Base-by-base conservation (phyloP, 164 flowering plant species). In the Umbellularia californica region DNA sequence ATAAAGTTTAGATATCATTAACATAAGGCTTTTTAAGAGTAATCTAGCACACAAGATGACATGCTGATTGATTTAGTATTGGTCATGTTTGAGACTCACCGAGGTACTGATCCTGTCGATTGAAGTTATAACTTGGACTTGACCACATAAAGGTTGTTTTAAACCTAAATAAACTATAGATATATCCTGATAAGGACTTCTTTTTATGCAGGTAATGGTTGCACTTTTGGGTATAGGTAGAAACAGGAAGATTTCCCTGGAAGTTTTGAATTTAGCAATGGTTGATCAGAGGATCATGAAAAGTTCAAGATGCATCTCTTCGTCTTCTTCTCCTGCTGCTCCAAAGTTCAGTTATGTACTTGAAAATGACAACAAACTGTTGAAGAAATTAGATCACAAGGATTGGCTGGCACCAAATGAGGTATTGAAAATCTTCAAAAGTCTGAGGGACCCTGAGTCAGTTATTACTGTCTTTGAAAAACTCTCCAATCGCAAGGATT, bases 321-420 rank as follows among this genome's bases (percentile, higher is more conserved):
- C 27, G 5, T 17, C 68, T 35, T 22, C 81, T 15, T 51, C 65
- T 25, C 68, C 72, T 51, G 60, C 69, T n/a, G 50, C 71, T 17
- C 69, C 71, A 11, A 69, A 41, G 41, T 28, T n/a, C 17, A n/a
- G 52, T 41, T 68, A 68, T 22, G 22, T 3, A 28, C 51, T 58
- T 1, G 65, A 55, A 68, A 68, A 67, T 14, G 30, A 68, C n/a
- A 66, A 10, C 25, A 33, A 52, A 10, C 65, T 12, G 35, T 13
- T 74, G 76, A 55, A 25, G 7, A 68, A 76, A 50, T 78, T 90
- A 50, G 81, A 80, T 72, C 97, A 92, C 80, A 90, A 84, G 74
- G 97, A 95, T 79, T 93, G 99, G 99, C 70, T 95, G 28, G 74
- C 93, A 17, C 93, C 94, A 12, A 82, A 77, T 50, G 90, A 95